A percentile compares a stretch with the other conserved stretches of the same genome.
Conservation (phyloP, 2,329 filamentous ascomycete genomes). For the Fusarium tjaetaba region DNA sequence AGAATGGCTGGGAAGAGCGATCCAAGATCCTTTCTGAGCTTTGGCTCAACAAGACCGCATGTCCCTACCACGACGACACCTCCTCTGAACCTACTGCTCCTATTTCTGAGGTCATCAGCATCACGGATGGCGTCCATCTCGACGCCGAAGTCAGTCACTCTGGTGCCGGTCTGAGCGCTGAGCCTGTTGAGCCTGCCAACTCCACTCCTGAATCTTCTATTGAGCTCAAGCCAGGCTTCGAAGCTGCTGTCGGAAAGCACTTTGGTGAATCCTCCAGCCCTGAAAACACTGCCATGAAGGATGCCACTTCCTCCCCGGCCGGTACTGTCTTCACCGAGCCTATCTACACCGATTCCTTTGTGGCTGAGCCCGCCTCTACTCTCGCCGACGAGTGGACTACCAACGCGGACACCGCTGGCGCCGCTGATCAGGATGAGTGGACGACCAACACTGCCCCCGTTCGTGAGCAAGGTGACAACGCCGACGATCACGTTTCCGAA, state of each 20-base stretch:
- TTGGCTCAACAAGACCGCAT: constrained; percentile 13
- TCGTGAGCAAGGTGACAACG: not conserved
- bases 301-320: no score
- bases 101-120: not conserved
- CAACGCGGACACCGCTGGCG: not conserved
- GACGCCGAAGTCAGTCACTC: not conserved
- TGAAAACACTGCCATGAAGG: not conserved
- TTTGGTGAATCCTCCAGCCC: not conserved
- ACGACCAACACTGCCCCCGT: no score
- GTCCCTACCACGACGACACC: constrained; percentile 12
- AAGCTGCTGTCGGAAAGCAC: not conserved
- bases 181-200: not conserved
- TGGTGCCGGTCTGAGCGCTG: no score
- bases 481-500: not conserved
- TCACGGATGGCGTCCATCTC: no score
- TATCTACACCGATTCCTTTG: not conserved
- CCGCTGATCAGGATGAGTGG: not conserved
- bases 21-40: not conserved
- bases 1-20: not conserved
- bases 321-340: not conserved
- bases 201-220: not conserved
- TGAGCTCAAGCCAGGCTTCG: not conserved
- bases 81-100: accelerated
- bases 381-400: not conserved
- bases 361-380: not conserved